Base-by-base conservation (phyloP, 2,329 filamentous ascomycete species). In the Colletotrichum abscissum region DNA sequence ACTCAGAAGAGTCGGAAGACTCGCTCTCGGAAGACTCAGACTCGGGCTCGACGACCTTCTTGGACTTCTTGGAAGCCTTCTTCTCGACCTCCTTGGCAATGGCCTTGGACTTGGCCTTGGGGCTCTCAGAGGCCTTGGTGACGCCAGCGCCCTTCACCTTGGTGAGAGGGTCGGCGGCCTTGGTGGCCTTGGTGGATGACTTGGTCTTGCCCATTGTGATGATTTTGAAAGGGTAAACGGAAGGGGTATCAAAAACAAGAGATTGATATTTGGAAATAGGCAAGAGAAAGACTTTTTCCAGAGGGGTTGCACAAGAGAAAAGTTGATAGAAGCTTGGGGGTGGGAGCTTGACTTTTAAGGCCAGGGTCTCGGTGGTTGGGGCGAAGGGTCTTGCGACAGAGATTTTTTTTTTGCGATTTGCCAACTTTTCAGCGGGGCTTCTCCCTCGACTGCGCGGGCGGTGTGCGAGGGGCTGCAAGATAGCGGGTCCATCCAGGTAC, bases 91-190 rank as follows among this genome's bases (percentile, higher is more conserved):
- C 85, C 88, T 93, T 93, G 78, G 91, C 91, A 70, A 90, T 81
- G 76, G 91, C 87, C 88, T 93, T 93, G 78, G 90, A 88, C 86
- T 93, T 93, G 74, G 87, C 84, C 84, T 91, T 92, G 80, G 91
- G 84, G 76, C 88, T 89, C 82, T 92, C 88, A 74, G 89, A 86
- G 66, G 91, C 81, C 88, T 95, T 95, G 85, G 88, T 89, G 79
- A 94, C 87, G 76, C 89, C 89, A 77, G 87, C 91, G 78, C 88
- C 88, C 87, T 94, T 94, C 83, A 92, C 90, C 77, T 84, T 80
- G 79, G 85, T 83, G 78, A 87, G 80, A 74, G 85, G 81, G 80
- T 88, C 86, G 79, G 85, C 82, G 77, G 88, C 86, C 71, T 73
- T 73, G 71, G 49, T 73, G 79, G 87, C 80, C 85, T 90, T 90